Evolutionary conservation across 116 monocot species (phyloP), one percentile per base, ranked within the genome.

Genomic region (Cymodocea nodosa): DNA sequence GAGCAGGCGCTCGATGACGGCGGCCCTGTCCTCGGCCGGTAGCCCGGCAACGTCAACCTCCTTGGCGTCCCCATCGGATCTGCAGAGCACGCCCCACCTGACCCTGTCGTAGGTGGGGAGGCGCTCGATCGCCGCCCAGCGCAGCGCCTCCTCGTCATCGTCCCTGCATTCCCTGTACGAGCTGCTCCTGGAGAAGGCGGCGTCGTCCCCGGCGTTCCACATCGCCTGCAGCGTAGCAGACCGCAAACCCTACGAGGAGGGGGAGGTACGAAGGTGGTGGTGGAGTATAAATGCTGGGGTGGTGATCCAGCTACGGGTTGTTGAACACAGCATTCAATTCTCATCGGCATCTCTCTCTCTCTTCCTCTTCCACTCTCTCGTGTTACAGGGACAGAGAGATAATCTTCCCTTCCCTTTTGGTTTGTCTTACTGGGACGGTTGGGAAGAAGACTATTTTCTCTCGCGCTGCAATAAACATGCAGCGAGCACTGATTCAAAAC

Each of bases 81-180:
- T 34, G 4, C 73, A 67, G 54, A 92, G 71, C 35, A 99, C 48
- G 13, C 92, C 98, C 12, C 89, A 74, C 59, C 86, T 78, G 36
- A 83, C 75, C 22, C 98, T 76, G 24, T 64, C 39, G 63, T 72
- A 77, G 15, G 92, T 92, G 2, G 98, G 98, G 12, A 99, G 80
- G 13, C 98, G 78, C 81, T 99, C 79, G 50, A 99, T 71, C 35
- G 92, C 98, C 48, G 98, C 98, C 98, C 92, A 87, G 10, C 79
- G 82, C 67, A 99, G 81, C 62, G 84, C 84, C 77, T 84, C 84
- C 78, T 92, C 92, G 17, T 92, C 98, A 22, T 91, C 82, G 23
- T 73, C 79, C 20, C 25, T 62, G 60, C 67, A 40, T 19, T 83
- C 83, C 25, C 92, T 39, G 80, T 60, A 84, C 14, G 98, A 99